Conservation (phyloP, 2,329 filamentous ascomycete genomes). For the Diplodia intermedia region DNA sequence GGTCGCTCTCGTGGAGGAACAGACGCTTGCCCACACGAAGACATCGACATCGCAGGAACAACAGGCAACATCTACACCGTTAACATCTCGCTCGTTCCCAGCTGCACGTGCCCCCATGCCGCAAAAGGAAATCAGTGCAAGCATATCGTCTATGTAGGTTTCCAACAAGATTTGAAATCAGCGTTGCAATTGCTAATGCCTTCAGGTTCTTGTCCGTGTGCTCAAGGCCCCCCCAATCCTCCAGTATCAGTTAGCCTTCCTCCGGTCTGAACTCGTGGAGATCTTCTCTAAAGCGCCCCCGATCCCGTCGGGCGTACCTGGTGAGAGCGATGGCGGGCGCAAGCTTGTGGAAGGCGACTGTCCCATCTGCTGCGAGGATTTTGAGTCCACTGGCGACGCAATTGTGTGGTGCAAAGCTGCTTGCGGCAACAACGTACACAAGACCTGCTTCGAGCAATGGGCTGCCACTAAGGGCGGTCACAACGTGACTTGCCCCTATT, state of each 20-base stretch:
- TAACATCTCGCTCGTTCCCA: slow-evolving; percentile 59
- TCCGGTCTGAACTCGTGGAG: slow-evolving; percentile 63
- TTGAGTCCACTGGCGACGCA: slow-evolving; percentile 51
- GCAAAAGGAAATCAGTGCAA: slow-evolving; percentile 67
- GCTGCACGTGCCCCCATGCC: slow-evolving; percentile 63
- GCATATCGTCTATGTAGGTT: slow-evolving; percentile 65
- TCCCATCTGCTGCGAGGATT: slow-evolving; percentile 67
- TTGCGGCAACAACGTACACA: slow-evolving; percentile 65
- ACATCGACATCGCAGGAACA: slow-evolving; percentile 64
- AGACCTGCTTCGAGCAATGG: slow-evolving; percentile 60
- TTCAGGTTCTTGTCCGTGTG: slow-evolving; percentile 61
- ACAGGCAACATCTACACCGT: slow-evolving; percentile 69
- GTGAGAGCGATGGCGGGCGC: slow-evolving; percentile 56
- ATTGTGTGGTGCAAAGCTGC: slow-evolving; percentile 60
- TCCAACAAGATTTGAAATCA: not conserved
- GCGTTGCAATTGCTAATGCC: not conserved
- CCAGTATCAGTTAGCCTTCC: slow-evolving; percentile 65
- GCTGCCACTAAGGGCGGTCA: slow-evolving; percentile 38
- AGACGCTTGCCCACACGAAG: slow-evolving; percentile 58
- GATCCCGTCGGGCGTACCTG: slow-evolving; percentile 51
- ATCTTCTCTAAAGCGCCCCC: slow-evolving; percentile 62
- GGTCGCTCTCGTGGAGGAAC: slow-evolving; percentile 56
- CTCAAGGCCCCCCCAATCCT: slow-evolving; percentile 64
- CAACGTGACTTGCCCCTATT: slow-evolving; percentile 66
- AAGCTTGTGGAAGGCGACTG: slow-evolving; percentile 68